A percentile compares a stretch with the other conserved stretches of the same genome.
phyloP scores from a whole-genome alignment of 164 flowering plant genomes.

The Cinnamomum micranthum region DNA sequence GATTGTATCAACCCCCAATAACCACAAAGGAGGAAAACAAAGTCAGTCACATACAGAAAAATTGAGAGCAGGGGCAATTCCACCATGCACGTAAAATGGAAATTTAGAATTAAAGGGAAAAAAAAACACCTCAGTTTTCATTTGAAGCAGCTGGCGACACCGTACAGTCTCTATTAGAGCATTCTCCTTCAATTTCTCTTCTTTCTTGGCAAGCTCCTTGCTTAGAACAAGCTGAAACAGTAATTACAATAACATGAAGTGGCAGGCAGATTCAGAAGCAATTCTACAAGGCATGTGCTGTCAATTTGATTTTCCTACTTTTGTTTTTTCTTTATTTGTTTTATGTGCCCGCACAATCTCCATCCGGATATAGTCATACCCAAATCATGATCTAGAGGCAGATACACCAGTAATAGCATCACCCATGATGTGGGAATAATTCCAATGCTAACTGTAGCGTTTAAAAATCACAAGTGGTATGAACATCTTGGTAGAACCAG shows the following conservation, averaged over 20 bases:
- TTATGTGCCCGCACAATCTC: no score
- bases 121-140: slow-evolving; percentile 53
- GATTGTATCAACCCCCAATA: background rate
- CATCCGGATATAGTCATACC: background rate
- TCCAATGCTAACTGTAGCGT: background rate
- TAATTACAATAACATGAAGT: slow-evolving; percentile 1
- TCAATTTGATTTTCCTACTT: no score
- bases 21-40: no score
- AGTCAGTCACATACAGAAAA: background rate
- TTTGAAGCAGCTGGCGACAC: slow-evolving; percentile 38
- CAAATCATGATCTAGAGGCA: background rate
- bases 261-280: background rate
- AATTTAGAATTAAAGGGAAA: background rate
- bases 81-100: background rate
- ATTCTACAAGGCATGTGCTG: background rate
- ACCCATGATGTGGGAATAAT: background rate
- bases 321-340: no score
- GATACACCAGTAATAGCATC: background rate
- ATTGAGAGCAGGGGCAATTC: background rate
- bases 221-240: slow-evolving; percentile 41
- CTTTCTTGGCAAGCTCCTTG: slow-evolving; percentile 48
- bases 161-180: slow-evolving; percentile 42
- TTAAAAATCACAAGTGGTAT: background rate
- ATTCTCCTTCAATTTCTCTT: slow-evolving; percentile 41
- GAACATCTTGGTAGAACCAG: background rate